Conservation (phyloP, 768 basidiomycete genomes). For the Boletus rufocinnamomeus region DNA sequence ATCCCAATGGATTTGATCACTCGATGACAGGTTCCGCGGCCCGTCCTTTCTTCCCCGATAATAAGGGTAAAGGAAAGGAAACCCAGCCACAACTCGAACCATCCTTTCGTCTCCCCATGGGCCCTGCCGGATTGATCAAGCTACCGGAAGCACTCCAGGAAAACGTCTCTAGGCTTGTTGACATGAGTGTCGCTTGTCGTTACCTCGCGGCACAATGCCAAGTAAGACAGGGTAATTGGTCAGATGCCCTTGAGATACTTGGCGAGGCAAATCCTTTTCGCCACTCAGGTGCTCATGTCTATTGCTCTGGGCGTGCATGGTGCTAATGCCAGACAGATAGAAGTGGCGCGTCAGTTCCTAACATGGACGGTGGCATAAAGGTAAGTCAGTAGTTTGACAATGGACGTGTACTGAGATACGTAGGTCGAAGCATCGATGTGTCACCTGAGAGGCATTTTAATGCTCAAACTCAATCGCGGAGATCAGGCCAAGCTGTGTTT, state of each 20-base stretch:
- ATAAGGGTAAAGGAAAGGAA: constrained; percentile 69
- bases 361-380: constrained; percentile 93
- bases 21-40: constrained; percentile 34
- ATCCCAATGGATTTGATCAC: constrained; percentile 28
- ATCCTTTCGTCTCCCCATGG: constrained; percentile 65
- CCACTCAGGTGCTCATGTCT: constrained; percentile 52
- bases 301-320: not conserved
- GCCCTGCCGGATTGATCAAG: constrained; percentile 70
- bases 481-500: constrained; percentile 93
- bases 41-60: constrained; percentile 40
- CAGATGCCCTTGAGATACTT: constrained; percentile 88
- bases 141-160: constrained; percentile 65
- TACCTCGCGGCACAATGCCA: constrained; percentile 97
- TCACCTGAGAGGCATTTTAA: constrained; percentile 87
- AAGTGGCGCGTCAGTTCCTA: constrained; percentile 73
- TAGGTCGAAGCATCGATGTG: constrained; percentile 98
- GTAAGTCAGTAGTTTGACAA: constrained; percentile 41
- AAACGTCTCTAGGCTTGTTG: constrained; percentile 75
- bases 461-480: constrained; percentile 90
- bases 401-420: constrained; percentile 2
- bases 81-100: constrained; percentile 38
- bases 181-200: constrained; percentile 93
- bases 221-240: constrained; percentile 89
- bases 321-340: constrained; percentile 41
- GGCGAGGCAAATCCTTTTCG: constrained; percentile 92